Base-by-base conservation (phyloP, 495 filamentous ascomycete species). In the Aspergillus baeticus region DNA sequence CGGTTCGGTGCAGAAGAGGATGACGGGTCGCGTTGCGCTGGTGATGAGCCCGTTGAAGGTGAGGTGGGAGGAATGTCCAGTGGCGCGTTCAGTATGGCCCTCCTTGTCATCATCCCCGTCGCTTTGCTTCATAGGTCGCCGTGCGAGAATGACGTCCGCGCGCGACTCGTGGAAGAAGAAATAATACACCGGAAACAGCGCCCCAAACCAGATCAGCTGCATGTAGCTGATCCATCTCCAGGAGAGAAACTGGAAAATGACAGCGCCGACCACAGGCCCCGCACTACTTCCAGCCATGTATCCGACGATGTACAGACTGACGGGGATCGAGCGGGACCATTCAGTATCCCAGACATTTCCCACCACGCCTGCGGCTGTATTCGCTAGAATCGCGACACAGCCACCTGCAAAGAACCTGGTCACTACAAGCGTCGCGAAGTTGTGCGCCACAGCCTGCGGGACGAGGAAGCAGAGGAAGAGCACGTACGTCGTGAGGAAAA, bases 161-260 rank as follows among this genome's bases (percentile, higher is more conserved):
- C 76, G 73, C 36, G 73, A 74, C 50, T 82, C 79, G 11, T 61
- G 51, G 42, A 82, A 66, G 23, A 70, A 38, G 35, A 80, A 58
- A 50, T 64, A 64, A 49, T 78, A 67, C 14, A 78, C 8, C 0
- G 74, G 76, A 36, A 75, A 62, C 7, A 76, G 57, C 6, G 63
- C 66, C 0, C 65, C 70, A 45, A 71, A 72, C 69, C 77, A 70
- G 20, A 81, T 79, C 13, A 81, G 57, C 52, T 80, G 76, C 22
- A 74, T 60, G 54, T 76, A 79, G 44, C 77, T 73, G 50, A 80
- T 77, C 77, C 78, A 81, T 35, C 77, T 62, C 77, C 77, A 80
- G 6, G 68, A 66, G 18, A 75, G 60, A 35, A 60, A 61, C 18
- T 74, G 55, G 45, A 72, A 62, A 50, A 79, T 74, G 1, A 73